A percentile compares a stretch with the other conserved stretches of the same genome.
Evolutionary conservation across 2,329 filamentous ascomycete genomes (phyloP).

Genomic region (Colletotrichum musicola): DNA sequence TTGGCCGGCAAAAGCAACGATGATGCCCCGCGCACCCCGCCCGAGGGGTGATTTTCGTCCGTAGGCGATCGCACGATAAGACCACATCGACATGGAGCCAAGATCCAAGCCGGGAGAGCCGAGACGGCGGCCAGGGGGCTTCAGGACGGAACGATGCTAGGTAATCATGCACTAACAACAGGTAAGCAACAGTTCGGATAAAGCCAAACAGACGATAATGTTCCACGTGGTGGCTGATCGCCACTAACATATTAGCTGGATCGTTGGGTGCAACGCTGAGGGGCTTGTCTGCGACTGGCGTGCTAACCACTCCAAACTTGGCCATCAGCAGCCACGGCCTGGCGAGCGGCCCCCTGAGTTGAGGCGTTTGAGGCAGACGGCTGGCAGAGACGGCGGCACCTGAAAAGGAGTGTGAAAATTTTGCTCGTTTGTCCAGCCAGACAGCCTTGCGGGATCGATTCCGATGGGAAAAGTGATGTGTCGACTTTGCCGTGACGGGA

Average conservation of each 20-base stretch:
- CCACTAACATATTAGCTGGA: conserved; percentile 27
- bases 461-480: conserved; percentile 1
- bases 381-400: neutral
- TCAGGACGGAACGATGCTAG: neutral
- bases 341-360: conserved; percentile 9
- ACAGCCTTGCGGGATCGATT: neutral
- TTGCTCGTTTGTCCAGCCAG: conserved; percentile 17
- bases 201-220: conserved; percentile 1
- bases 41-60: neutral
- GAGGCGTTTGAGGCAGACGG: conserved; percentile 13
- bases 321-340: neutral
- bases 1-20: conserved; percentile 15
- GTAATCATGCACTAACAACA: neutral
- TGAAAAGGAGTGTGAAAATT: neutral
- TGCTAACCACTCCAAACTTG: neutral
- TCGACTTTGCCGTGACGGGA: neutral
- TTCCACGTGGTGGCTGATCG: conserved; percentile 37
- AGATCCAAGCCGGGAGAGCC: conserved; percentile 3
- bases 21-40: neutral
- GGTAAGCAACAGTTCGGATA: neutral
- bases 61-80: conserved; percentile 5
- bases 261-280: conserved; percentile 24
- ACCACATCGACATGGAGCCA: conserved; percentile 4
- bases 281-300: conserved; percentile 5
- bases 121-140: conserved; percentile 4